phyloP scores from a whole-genome alignment of 2,329 filamentous ascomycete genomes.

The Atkinsonella hypoxylon region DNA sequence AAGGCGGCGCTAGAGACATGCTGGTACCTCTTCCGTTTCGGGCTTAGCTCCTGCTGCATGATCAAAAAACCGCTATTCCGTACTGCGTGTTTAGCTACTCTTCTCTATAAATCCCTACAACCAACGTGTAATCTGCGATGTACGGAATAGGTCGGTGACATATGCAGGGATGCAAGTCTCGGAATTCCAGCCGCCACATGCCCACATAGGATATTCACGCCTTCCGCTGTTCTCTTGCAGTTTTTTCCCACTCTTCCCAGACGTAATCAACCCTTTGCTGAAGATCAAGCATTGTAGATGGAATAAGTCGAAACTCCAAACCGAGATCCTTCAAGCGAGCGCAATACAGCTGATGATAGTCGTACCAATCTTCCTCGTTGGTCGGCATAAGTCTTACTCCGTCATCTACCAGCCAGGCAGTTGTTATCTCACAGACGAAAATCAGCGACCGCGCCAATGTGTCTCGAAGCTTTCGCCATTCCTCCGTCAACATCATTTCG shows the following conservation, averaged over 20 bases:
- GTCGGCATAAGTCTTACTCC: not conserved
- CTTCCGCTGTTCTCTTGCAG: too few species aligned
- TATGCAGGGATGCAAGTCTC: too few species aligned
- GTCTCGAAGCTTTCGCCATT: not conserved
- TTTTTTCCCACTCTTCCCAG: not conserved
- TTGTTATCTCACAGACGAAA: not conserved
- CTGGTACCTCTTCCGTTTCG: too few species aligned
- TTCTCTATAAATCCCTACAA: too few species aligned
- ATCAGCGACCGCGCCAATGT: not conserved
- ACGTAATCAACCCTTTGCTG: not conserved
- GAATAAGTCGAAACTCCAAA: not conserved
- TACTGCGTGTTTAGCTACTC: too few species aligned
- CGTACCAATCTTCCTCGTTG: not conserved
- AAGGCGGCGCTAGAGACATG: too few species aligned
- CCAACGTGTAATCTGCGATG: too few species aligned
- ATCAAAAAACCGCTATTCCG: too few species aligned
- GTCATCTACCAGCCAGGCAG: not conserved
- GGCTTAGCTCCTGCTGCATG: too few species aligned
- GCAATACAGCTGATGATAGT: not conserved
- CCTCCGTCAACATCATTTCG: not conserved
- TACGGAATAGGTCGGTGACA: too few species aligned
- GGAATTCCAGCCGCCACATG: too few species aligned
- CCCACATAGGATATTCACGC: too few species aligned
- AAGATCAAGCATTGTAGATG: not conserved
- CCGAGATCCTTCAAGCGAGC: not conserved